These are phyloP conservation scores for Cynara cardunculus DNA, from an alignment of 129 eudicot species.

Conservation along the genomic window DNA sequence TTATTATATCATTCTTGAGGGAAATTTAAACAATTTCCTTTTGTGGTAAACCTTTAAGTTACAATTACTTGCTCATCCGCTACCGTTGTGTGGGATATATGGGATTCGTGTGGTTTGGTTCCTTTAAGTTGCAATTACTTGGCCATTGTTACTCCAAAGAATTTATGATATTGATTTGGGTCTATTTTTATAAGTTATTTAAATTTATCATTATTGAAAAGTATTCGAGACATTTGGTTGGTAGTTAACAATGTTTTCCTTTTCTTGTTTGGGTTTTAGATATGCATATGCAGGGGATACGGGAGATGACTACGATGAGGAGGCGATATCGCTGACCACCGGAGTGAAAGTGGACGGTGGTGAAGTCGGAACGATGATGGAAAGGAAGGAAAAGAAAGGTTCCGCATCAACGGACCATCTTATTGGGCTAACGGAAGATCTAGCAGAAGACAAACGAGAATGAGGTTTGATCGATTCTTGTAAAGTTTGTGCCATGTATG, in stretches of 20 bases:
- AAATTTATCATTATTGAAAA: too few species aligned
- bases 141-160: background rate
- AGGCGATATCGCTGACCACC: slow-evolving; percentile 61
- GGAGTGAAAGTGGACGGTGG: slow-evolving; percentile 53
- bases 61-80: too few species aligned
- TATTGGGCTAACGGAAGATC: slow-evolving; percentile 43
- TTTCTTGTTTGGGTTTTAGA: too few species aligned
- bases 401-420: slow-evolving; percentile 44
- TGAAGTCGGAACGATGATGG: slow-evolving; percentile 40
- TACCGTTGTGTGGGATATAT: too few species aligned
- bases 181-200: too few species aligned
- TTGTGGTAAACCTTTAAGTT: background rate
- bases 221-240: too few species aligned
- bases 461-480: slow-evolving; percentile 15
- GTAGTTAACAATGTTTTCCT: too few species aligned
- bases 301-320: slow-evolving; percentile 67
- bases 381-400: slow-evolving; percentile 54
- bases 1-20: background rate
- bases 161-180: background rate
- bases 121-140: background rate
- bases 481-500: slow-evolving; percentile 35
- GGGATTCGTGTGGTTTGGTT: too few species aligned
- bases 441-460: slow-evolving; percentile 74
- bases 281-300: slow-evolving; percentile 61
- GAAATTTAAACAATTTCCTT: background rate